These are phyloP conservation scores for Scenedesmus sp. DNA, from an alignment of 163 green algal genomes.

Conservation along the genomic window DNA sequence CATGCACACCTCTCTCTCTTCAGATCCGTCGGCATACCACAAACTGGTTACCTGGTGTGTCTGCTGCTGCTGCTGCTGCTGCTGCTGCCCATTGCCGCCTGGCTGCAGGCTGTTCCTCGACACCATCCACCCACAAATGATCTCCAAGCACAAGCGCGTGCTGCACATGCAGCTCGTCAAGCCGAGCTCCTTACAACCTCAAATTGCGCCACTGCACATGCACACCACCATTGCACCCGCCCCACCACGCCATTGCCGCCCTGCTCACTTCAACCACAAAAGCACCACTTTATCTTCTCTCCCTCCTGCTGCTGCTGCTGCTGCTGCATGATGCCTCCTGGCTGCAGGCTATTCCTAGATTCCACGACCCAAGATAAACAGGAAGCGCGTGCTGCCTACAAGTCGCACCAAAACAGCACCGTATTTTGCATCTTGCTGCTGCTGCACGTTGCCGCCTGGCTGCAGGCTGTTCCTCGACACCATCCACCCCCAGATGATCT, in stretches of 20 bases:
- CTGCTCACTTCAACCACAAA: too few relatives aligned
- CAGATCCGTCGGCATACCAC: too few relatives aligned
- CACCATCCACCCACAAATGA: background rate
- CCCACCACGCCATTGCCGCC: too few relatives aligned
- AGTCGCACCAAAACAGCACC: too few relatives aligned
- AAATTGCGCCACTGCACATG: background rate
- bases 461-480: conserved; percentile 13
- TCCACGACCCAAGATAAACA: background rate
- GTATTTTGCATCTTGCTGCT: background rate
- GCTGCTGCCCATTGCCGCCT: background rate
- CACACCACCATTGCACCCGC: too few relatives aligned
- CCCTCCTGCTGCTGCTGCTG: too few relatives aligned
- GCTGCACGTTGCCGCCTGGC: background rate
- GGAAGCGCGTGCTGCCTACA: too few relatives aligned
- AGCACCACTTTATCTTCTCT: too few relatives aligned
- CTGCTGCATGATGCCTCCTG: too few relatives aligned
- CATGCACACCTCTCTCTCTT: too few relatives aligned
- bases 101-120: background rate
- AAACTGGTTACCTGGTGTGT: too few relatives aligned
- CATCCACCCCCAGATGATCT: background rate
- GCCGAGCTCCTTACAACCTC: background rate
- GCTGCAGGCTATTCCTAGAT: conserved; percentile 5
- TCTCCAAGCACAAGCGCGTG: background rate
- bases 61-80: background rate
- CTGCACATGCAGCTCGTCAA: conserved; percentile 7